Conservation (phyloP, 1,284 basidiomycete species). For the Vanrija humicola region DNA sequence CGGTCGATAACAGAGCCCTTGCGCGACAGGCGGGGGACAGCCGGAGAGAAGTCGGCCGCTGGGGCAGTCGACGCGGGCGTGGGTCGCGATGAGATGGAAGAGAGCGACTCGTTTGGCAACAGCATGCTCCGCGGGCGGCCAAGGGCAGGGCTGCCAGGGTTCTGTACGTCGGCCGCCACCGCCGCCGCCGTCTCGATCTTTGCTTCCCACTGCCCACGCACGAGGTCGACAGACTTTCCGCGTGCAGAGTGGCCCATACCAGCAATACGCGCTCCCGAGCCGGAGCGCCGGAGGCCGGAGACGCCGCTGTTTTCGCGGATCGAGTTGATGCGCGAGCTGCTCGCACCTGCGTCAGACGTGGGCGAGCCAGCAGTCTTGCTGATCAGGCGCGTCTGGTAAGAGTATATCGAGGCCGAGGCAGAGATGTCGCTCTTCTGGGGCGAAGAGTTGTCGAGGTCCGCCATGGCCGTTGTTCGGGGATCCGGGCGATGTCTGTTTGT, state of each 20-base stretch:
- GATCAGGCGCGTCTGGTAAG: slow-evolving; percentile 38
- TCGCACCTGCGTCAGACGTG: slow-evolving; percentile 1
- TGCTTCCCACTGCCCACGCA: slow-evolving; percentile 40
- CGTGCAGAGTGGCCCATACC: slow-evolving; percentile 8
- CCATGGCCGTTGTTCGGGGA: slow-evolving; percentile 2
- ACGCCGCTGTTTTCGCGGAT: slow-evolving; percentile 11
- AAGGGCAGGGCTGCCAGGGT: neutral
- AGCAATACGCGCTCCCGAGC: slow-evolving; percentile 20
- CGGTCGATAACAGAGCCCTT: too few relatives aligned
- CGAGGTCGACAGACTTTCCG: slow-evolving; percentile 37
- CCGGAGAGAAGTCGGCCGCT: too few relatives aligned
- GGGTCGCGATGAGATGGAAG: too few relatives aligned
- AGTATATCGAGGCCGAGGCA: slow-evolving; percentile 37
- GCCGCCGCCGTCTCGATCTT: slow-evolving; percentile 31
- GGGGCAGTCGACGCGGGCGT: too few relatives aligned
- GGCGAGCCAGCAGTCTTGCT: slow-evolving; percentile 1
- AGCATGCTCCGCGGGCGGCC: slow-evolving; percentile 12
- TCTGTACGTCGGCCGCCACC: neutral
- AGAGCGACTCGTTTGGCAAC: too few relatives aligned
- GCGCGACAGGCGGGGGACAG: too few relatives aligned
- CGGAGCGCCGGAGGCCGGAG: slow-evolving; percentile 17
- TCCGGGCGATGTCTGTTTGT: neutral
- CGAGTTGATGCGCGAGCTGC: slow-evolving; percentile 15
- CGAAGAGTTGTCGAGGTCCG: slow-evolving; percentile 16
- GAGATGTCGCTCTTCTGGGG: slow-evolving; percentile 26